Evolutionary conservation across 306 rosid species (phyloP).

Genomic region (Quercus variabilis): DNA sequence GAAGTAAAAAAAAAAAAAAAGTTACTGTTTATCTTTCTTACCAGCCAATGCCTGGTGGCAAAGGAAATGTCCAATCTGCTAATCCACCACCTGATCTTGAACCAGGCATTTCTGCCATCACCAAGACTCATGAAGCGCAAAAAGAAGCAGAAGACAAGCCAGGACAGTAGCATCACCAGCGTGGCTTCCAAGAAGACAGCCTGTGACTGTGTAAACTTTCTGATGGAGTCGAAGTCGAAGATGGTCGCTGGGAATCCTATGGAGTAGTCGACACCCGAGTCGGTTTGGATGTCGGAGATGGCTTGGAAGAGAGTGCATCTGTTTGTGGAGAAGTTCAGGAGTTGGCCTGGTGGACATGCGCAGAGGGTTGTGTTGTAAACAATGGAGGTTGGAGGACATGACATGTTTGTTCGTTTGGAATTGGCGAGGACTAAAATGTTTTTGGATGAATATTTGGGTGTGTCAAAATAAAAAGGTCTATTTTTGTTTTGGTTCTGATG

Average conservation of each 20-base stretch:
- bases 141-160: constrained; percentile 66
- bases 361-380: constrained; percentile 65
- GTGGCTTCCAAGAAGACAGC: constrained; percentile 95
- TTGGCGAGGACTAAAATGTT: no score
- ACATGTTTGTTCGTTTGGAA: constrained; percentile 25
- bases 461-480: no score
- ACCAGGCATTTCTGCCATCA: constrained; percentile 76
- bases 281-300: constrained; percentile 40
- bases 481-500: no score
- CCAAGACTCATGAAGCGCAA: constrained; percentile 63
- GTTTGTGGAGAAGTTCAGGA: constrained; percentile 31
- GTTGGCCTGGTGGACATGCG: constrained; percentile 70
- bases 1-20: no score
- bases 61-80: constrained; percentile 90
- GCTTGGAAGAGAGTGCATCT: constrained; percentile 48
- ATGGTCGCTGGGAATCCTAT: constrained; percentile 55
- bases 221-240: constrained; percentile 65
- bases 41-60: constrained; percentile 96
- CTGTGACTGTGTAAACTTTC: constrained; percentile 91
- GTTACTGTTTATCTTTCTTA: background rate
- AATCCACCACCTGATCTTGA: constrained; percentile 75
- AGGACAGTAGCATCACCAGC: constrained; percentile 62
- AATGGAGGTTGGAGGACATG: constrained; percentile 64
- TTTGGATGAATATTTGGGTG: no score
- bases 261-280: constrained; percentile 48